These are phyloP conservation scores for Chondrus crispus DNA, from an alignment of 23 red algal species.

Conservation along the genomic window DNA sequence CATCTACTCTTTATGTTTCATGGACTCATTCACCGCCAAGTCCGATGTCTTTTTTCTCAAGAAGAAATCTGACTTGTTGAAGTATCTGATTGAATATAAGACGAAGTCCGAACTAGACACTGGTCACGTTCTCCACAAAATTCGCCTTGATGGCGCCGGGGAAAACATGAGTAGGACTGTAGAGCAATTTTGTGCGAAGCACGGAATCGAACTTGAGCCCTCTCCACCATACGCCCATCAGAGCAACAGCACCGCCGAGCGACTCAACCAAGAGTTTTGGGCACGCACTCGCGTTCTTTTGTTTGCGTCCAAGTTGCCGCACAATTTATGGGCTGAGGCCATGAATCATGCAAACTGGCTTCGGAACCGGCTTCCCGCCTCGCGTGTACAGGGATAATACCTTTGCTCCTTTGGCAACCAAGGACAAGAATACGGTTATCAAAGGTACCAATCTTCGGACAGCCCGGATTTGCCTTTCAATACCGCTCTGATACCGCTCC, in stretches of 20 bases:
- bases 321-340: background rate
- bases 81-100: background rate
- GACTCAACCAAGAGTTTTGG: background rate
- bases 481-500: background rate
- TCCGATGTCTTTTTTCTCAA: background rate
- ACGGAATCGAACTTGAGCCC: background rate
- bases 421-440: background rate
- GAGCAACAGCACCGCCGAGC: background rate
- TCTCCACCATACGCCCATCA: background rate
- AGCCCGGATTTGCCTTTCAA: background rate
- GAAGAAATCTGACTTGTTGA: background rate
- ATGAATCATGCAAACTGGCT: background rate
- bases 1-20: background rate
- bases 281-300: background rate
- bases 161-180: background rate
- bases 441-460: background rate
- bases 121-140: background rate
- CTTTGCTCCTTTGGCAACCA: conserved; percentile 4
- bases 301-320: background rate
- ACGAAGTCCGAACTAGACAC: background rate
- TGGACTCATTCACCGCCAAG: background rate
- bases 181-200: no score
- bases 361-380: background rate
- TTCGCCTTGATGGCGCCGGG: background rate
- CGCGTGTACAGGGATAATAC: no score